Conservation (phyloP, 1,284 basidiomycete species). For the Ceraceosorus guamensis region DNA sequence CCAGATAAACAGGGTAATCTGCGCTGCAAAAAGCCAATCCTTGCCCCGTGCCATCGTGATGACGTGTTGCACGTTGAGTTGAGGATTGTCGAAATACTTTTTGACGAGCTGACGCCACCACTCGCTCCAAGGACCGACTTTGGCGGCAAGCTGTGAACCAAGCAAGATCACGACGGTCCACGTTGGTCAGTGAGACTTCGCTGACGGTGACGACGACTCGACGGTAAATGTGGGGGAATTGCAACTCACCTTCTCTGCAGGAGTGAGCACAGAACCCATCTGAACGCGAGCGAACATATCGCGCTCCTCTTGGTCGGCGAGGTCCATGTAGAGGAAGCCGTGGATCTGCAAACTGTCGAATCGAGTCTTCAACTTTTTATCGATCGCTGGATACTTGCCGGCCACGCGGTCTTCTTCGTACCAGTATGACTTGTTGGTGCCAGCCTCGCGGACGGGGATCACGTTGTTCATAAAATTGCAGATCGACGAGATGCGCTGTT, state of each 20-base stretch:
- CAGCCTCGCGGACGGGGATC: conserved; percentile 15
- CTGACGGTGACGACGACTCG: background rate
- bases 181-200: too few relatives aligned
- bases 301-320: conserved; percentile 22
- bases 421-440: conserved; percentile 16
- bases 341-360: conserved; percentile 18
- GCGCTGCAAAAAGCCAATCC: conserved; percentile 23
- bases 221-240: background rate
- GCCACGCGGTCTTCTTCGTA: conserved; percentile 16
- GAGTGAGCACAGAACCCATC: conserved; percentile 31
- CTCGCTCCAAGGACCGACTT: conserved; percentile 22
- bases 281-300: conserved; percentile 35
- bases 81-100: conserved; percentile 20
- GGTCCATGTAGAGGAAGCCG: conserved; percentile 20
- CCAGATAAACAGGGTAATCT: conserved; percentile 22
- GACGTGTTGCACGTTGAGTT: conserved; percentile 10
- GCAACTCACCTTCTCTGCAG: conserved; percentile 26
- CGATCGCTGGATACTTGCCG: background rate
- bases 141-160: background rate
- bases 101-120: conserved; percentile 28
- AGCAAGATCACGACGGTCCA: too few relatives aligned
- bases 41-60: conserved; percentile 19
- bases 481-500: conserved; percentile 31
- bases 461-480: conserved; percentile 22
- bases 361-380: background rate